These are phyloP conservation scores for Rhizopus delemar DNA, from an alignment of 371 early-diverging fungal genomes.

Conservation along the genomic window DNA sequence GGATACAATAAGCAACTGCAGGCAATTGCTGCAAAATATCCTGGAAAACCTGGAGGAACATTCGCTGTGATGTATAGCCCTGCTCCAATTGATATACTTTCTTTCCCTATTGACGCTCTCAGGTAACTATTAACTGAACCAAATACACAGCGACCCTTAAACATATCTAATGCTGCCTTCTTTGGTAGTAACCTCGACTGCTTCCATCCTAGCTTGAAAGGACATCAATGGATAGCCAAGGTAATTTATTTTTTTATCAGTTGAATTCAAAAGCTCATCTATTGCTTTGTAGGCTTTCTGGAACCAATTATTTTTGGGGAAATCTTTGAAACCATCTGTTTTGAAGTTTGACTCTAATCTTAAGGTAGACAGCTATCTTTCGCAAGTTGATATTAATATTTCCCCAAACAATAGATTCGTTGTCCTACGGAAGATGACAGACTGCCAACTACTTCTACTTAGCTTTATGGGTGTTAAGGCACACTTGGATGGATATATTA, in stretches of 20 bases:
- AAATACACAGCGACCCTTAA: background rate
- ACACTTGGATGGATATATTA: no score
- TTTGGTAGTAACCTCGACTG: constrained; percentile 13
- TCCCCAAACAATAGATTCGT: constrained; percentile 5
- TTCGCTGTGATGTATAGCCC: constrained; percentile 33
- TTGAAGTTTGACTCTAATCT: constrained; percentile 18
- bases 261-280: background rate
- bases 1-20: constrained; percentile 14
- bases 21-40: constrained; percentile 18
- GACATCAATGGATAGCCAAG: constrained; percentile 29
- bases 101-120: constrained; percentile 28
- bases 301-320: constrained; percentile 25
- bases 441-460: constrained; percentile 8
- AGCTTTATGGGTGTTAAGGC: background rate
- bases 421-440: constrained; percentile 18
- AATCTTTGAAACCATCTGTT: constrained; percentile 14
- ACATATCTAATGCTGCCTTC: background rate
- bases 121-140: constrained; percentile 9
- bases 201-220: constrained; percentile 25
- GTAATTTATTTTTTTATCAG: background rate
- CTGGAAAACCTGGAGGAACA: constrained; percentile 9
- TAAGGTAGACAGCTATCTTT: constrained; percentile 4
- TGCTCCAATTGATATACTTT: constrained; percentile 19
- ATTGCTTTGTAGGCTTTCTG: constrained; percentile 13
- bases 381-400: background rate